Base-by-base conservation (phyloP, 2,329 filamentous ascomycete species). In the Colletotrichum lentis region DNA sequence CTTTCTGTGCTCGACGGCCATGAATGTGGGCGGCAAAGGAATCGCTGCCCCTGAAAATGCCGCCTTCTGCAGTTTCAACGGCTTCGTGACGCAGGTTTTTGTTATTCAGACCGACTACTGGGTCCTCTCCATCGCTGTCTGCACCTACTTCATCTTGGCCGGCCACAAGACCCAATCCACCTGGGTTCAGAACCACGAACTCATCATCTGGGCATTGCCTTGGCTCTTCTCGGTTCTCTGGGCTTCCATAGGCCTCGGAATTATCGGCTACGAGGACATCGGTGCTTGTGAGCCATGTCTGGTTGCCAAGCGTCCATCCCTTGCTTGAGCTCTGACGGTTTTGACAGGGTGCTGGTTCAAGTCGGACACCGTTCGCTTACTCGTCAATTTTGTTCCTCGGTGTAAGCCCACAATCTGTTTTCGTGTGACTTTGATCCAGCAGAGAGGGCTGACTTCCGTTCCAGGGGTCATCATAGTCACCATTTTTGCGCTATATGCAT, bases 41-140 rank as follows among this genome's bases (percentile, higher is more conserved):
- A 76, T 81, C 31, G 75, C 74, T 10, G 27, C 69, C 20, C 73
- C 73, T 0, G 53, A 71, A 18, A 73, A 75, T 44, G 73, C 74
- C 60, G 61, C 39, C 5, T 79, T 80, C 66, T 82, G 80, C 69
- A 77, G 70, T 63, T 78, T 78, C 64, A 81, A 81, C 71, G 80
- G 80, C 6, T 82, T 80, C 71, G 76, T 80, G 73, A 78, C 78
- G 2, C 79, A 81, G 64, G 71, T 80, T 2, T 82, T 81, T 60
- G 80, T 82, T 35, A 75, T 81, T 1, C 80, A 81, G 69, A 81
- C 80, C 12, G 80, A 82, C 70, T 81, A 81, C 62, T 82, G 80
- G 80, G 77, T 82, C 8, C 64, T 82, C 2, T 66, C 73, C n/a
- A 81, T 82, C 50, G 79, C 80, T 2, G 58, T 79, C 7, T 81